Evolutionary conservation across 2,329 filamentous ascomycete genomes (phyloP).

Genomic region (Moelleriella libera): DNA sequence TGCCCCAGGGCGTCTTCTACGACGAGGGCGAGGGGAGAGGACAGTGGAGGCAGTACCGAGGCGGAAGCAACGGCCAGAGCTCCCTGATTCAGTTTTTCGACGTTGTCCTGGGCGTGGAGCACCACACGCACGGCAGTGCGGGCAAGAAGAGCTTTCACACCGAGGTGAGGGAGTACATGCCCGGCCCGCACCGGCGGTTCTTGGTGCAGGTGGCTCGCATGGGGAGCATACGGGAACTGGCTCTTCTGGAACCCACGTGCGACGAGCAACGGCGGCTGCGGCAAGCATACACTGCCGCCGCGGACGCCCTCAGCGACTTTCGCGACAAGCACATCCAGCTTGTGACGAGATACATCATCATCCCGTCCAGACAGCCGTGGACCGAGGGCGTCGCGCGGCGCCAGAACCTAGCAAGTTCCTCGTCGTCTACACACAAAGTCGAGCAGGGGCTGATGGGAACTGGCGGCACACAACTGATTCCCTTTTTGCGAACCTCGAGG

Average conservation of each 20-base stretch:
- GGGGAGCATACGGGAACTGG: conserved; percentile 62
- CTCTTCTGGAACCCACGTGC: conserved; percentile 36
- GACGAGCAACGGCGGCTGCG: conserved; percentile 30
- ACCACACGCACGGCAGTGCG: conserved; percentile 31
- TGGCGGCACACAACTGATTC: conserved; percentile 74
- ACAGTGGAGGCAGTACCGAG: conserved; percentile 64
- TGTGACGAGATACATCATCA: conserved; percentile 79
- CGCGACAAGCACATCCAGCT: conserved; percentile 82
- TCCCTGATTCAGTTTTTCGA: conserved; percentile 91
- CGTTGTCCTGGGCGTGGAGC: conserved; percentile 70
- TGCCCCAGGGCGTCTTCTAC: conserved; percentile 75
- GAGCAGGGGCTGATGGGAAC: conserved; percentile 57
- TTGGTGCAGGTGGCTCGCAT: conserved; percentile 54
- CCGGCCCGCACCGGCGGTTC: conserved; percentile 67
- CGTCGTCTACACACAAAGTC: conserved; percentile 19
- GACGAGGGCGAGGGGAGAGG: conserved; percentile 56
- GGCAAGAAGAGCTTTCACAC: conserved; percentile 30
- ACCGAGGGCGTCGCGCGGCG: conserved; percentile 9
- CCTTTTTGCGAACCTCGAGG: conserved; percentile 77
- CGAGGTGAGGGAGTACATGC: conserved; percentile 84
- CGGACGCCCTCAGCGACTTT: conserved; percentile 61
- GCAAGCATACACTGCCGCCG: conserved; percentile 52
- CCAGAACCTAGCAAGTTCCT: conserved; percentile 27
- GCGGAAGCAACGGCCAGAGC: conserved; percentile 87
- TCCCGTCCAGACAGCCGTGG: conserved; percentile 45